phyloP scores from a whole-genome alignment of 768 basidiomycete species.

The Calocybe cyanea region DNA sequence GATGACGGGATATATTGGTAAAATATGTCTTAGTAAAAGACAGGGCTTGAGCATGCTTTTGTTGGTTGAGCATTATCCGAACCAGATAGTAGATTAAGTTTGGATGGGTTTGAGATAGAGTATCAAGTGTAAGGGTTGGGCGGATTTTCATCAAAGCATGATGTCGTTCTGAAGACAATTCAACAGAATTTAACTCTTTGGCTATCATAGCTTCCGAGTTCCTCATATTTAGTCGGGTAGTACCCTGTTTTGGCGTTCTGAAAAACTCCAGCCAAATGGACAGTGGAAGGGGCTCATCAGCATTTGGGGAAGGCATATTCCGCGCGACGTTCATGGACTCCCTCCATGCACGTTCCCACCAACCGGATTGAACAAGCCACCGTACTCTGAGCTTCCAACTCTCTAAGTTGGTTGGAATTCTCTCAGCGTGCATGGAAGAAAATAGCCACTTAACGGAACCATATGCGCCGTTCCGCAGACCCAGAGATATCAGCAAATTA shows the following conservation, averaged over 20 bases:
- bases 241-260: slow-evolving; percentile 36
- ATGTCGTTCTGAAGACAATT: slow-evolving; percentile 24
- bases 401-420: slow-evolving; percentile 42
- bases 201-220: slow-evolving; percentile 3
- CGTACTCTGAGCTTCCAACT: slow-evolving; percentile 57
- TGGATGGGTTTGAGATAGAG: slow-evolving; percentile 33
- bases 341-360: slow-evolving; percentile 58
- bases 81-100: slow-evolving; percentile 43
- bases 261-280: slow-evolving; percentile 40
- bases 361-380: slow-evolving; percentile 50
- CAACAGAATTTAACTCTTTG: background rate
- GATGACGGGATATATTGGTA: slow-evolving; percentile 37
- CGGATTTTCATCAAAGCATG: slow-evolving; percentile 37
- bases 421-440: slow-evolving; percentile 39
- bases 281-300: slow-evolving; percentile 17
- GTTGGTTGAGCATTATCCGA: slow-evolving; percentile 40
- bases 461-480: slow-evolving; percentile 48
- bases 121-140: slow-evolving; percentile 31
- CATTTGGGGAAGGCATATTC: slow-evolving; percentile 4
- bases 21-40: slow-evolving; percentile 48
- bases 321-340: slow-evolving; percentile 24
- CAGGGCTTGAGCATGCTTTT: slow-evolving; percentile 35
- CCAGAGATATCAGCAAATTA: slow-evolving; percentile 41
- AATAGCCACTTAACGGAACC: slow-evolving; percentile 45
- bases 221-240: slow-evolving; percentile 19